These are phyloP conservation scores for Trypanosoma conorhini DNA, from an alignment of 208 protist genomes.

Conservation along the genomic window DNA sequence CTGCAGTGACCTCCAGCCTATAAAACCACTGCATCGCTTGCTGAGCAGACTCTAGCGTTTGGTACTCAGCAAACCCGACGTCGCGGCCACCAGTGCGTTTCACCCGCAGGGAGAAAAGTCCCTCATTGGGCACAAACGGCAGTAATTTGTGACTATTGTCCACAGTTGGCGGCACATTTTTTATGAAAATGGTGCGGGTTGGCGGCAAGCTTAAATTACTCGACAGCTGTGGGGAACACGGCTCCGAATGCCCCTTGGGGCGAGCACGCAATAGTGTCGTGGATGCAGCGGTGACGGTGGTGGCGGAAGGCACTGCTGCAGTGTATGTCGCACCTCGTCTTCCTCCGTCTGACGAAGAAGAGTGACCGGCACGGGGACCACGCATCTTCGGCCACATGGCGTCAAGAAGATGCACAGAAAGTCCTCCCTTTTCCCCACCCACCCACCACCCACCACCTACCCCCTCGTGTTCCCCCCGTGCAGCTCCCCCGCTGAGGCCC, in stretches of 20 bases:
- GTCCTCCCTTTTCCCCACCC: neutral
- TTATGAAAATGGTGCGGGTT: constrained; percentile 51
- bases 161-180: constrained; percentile 39
- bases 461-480: neutral
- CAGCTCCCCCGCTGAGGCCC: too few relatives aligned
- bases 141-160: constrained; percentile 40
- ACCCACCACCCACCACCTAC: too few relatives aligned
- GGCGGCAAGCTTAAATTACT: neutral
- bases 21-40: constrained; percentile 58
- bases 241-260: neutral
- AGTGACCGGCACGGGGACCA: neutral
- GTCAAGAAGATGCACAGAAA: neutral
- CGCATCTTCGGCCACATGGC: constrained; percentile 1
- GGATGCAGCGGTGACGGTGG: too few relatives aligned
- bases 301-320: neutral
- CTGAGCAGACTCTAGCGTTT: constrained; percentile 29
- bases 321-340: constrained; percentile 4
- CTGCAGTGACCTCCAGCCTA: constrained; percentile 20
- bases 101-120: constrained; percentile 44
- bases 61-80: constrained; percentile 66
- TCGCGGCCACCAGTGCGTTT: constrained; percentile 44
- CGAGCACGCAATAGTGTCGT: neutral
- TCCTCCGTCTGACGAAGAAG: neutral
- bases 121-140: constrained; percentile 51
- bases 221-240: neutral